Evolutionary conservation across 1,284 basidiomycete species (phyloP), one percentile per base, ranked within the genome.

Genomic region (Ganoderma sp.): DNA sequence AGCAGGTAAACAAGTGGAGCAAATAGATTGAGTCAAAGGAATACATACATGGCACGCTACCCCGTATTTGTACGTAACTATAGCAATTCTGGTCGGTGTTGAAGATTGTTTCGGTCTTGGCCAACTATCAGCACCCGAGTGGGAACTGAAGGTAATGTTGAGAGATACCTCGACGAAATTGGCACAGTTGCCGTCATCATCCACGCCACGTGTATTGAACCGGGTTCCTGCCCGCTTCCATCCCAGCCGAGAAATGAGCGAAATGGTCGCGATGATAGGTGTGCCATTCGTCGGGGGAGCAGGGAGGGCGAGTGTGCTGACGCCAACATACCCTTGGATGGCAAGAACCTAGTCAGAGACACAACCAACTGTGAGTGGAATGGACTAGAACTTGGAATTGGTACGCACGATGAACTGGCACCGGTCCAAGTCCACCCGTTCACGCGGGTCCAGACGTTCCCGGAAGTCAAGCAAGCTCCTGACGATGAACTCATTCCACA

Each of bases 181-280:
- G 61, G 98, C 98, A 22, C 94, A 94, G 77, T 98, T 93, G 50
- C 98, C 97, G 75, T 98, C 96, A 78, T 99, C 98, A 77, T 99
- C 98, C 28, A 99, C 93, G 0, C 98, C 98, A 67, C 98, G 88
- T 3, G 97, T 97, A 77, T 98, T 97, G 84, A 98, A 99, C 41
- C 98, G 89, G 22, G 98, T 99, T 2, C 98, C 98, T 22, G 98
- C 97, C 70, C 97, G 87, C 80, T 96, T 97, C 90, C 94, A 97
- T 42, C 96, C 93, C 9, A 99, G 84, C 34, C 97, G 85, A 10
- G 93, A 95, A 65, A 98, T 92, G 67, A 98, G 80, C 2, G 91
- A 89, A 19, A 97, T 80, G 1, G 91, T 91, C 14, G 88, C 90
- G 67, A 91, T 81, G 52, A 84, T 84, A 19, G 89, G 91, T 57